Evolutionary conservation across 805 yeast species (phyloP).

Genomic region (Saccharomycopsis guyanensis): DNA sequence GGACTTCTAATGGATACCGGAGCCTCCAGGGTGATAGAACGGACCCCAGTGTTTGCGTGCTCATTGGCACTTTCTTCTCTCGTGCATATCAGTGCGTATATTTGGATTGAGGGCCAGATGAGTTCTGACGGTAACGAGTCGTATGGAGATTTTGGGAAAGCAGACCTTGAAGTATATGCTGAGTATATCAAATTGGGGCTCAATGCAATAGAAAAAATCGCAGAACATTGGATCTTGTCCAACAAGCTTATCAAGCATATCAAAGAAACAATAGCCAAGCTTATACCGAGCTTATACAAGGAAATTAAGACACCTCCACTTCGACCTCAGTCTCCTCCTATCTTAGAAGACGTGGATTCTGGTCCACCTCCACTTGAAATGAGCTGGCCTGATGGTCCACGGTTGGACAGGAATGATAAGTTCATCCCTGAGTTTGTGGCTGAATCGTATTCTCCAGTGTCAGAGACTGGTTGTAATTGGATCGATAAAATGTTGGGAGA

Average conservation of each 20-base stretch:
- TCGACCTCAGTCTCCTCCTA: not conserved
- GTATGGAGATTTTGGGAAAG: conserved; percentile 25
- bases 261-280: conserved; percentile 36
- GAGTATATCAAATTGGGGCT: conserved; percentile 44
- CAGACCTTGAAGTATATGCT: conserved; percentile 37
- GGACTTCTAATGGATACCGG: conserved; percentile 40
- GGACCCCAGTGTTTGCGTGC: conserved; percentile 48
- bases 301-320: conserved; percentile 24
- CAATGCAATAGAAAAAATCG: conserved; percentile 41
- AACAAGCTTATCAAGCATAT: conserved; percentile 40
- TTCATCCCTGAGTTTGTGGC: not conserved
- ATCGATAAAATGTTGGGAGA: conserved; percentile 41
- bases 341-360: not conserved
- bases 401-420: not conserved
- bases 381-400: not conserved
- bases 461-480: conserved; percentile 54
- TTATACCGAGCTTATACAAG: conserved; percentile 35
- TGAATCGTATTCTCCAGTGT: conserved; percentile 21
- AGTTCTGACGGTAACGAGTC: conserved; percentile 18
- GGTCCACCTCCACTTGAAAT: not conserved
- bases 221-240: conserved; percentile 45
- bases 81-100: conserved; percentile 45
- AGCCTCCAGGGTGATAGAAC: conserved; percentile 33
- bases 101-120: conserved; percentile 40
- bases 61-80: conserved; percentile 45